phyloP scores from a whole-genome alignment of 164 flowering plant genomes.

The Akebia trifoliata region DNA sequence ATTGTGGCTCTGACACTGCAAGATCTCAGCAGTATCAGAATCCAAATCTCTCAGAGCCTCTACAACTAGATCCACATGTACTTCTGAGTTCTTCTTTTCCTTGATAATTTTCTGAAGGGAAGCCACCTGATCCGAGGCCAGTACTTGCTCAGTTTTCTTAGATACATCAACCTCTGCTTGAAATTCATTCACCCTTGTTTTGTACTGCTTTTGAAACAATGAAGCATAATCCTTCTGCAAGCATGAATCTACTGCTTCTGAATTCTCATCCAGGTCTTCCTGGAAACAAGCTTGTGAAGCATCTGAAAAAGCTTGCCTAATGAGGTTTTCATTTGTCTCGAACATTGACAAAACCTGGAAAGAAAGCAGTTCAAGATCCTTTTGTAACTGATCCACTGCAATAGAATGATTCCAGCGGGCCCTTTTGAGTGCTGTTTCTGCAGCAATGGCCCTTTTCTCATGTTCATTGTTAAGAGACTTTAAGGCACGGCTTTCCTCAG shows the following conservation, averaged over 20 bases:
- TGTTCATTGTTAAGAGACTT: slow-evolving; percentile 67
- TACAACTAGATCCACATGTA: slow-evolving; percentile 1
- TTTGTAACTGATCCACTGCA: slow-evolving; percentile 78
- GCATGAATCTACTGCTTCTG: slow-evolving; percentile 15
- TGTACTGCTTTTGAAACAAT: slow-evolving; percentile 13
- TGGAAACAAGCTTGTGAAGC: slow-evolving; percentile 31
- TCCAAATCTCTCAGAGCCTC: slow-evolving; percentile 5
- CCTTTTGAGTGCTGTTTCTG: slow-evolving; percentile 80
- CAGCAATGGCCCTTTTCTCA: slow-evolving; percentile 63
- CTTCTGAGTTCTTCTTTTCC: slow-evolving; percentile 5
- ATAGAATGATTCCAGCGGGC: slow-evolving; percentile 81
- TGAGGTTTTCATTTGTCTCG: slow-evolving; percentile 84
- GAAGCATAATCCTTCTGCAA: slow-evolving; percentile 11
- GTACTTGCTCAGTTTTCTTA: slow-evolving; percentile 7
- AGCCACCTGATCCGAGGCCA: slow-evolving; percentile 5
- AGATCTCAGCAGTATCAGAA: slow-evolving; percentile 17
- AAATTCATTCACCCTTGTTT: slow-evolving; percentile 1
- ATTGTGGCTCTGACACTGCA: slow-evolving; percentile 29
- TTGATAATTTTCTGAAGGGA: background rate
- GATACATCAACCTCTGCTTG: background rate
- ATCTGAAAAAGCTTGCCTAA: slow-evolving; percentile 60
- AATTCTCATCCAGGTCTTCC: slow-evolving; percentile 21
- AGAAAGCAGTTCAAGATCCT: slow-evolving; percentile 88
- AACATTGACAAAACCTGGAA: slow-evolving; percentile 88
- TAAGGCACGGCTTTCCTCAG: slow-evolving; percentile 50